Conservation (phyloP, 2,329 filamentous ascomycete species). For the Ceratocystis variospora region DNA sequence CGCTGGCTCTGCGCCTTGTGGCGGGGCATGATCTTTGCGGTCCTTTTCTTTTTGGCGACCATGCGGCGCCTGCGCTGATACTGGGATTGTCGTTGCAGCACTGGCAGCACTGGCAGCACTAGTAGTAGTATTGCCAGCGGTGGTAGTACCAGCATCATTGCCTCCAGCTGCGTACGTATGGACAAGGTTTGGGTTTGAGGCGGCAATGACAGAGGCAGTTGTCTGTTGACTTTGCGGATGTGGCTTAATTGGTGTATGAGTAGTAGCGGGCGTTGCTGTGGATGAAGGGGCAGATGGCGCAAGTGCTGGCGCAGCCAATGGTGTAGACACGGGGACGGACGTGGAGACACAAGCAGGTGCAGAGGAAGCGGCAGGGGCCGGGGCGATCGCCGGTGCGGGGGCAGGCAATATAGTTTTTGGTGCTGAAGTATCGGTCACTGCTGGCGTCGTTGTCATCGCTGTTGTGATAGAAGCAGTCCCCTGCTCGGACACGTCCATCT, state of each 20-base stretch:
- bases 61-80: not conserved
- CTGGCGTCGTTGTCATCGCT: not conserved
- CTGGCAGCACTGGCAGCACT: not conserved
- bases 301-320: not conserved
- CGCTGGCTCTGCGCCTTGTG: slow-evolving; percentile 11
- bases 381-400: not conserved
- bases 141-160: not conserved
- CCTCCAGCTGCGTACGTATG: not conserved
- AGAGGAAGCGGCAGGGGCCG: not conserved
- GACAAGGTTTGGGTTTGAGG: not conserved
- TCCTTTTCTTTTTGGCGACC: slow-evolving; percentile 9
- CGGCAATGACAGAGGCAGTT: not conserved
- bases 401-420: not conserved
- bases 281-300: not conserved
- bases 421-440: not conserved
- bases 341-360: not conserved
- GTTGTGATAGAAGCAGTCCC: not conserved
- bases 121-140: not conserved
- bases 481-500: not conserved
- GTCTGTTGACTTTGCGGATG: not conserved
- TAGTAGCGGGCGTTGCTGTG: not conserved
- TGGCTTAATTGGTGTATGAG: not conserved
- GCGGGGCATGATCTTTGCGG: slow-evolving; percentile 9
- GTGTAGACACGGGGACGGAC: not conserved
- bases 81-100: not conserved